Evolutionary conservation across 1,284 basidiomycete species (phyloP), one percentile per base, ranked within the genome.

Genomic region (Leccinum solheimii): DNA sequence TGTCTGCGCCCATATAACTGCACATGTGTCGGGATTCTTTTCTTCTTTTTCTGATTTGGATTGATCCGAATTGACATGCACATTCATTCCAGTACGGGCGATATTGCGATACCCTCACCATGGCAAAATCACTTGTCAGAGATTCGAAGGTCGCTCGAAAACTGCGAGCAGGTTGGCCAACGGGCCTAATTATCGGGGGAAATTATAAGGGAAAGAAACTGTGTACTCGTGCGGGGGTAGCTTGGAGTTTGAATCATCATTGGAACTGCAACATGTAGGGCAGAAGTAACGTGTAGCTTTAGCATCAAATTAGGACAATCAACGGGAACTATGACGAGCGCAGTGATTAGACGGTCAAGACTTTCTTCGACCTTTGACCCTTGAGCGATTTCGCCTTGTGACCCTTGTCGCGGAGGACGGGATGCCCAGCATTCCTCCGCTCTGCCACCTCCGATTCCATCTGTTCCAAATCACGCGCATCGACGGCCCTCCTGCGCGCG

Each of bases 81-180:
- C 21, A 40, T 32, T 52, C 27, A 27, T 27, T 27, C 19, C n/a
- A 75, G 73, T 60, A 56, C 61, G 52, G 62, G 64, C 57, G 63
- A 64, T 36, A 54, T 54, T 13, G 52, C 32, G 19, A 73, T 73
- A 43, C 71, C 71, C 27, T 73, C 71, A 4, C 71, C 72, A 0
- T 73, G 74, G 72, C 64, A 62, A 27, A 72, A 61, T 60, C 61
- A 62, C n/a, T 50, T 73, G 23, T 73, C 72, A 9, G 69, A 75
- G 13, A 72, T 73, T 54, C 68, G 74, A 26, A 75, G 55, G 65
- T 75, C 74, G 57, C 70, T 73, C 67, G 74, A 72, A 58, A 57
- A 21, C 3, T 45, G 64, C 53, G 71, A 72, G 59, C 64, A 23
- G 48, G 5, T 26, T 2, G 66, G 64, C 52, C 60, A 64, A 11